Conservation (phyloP, 352 stramenopile genomes). For the Pythium grandisporangium region DNA sequence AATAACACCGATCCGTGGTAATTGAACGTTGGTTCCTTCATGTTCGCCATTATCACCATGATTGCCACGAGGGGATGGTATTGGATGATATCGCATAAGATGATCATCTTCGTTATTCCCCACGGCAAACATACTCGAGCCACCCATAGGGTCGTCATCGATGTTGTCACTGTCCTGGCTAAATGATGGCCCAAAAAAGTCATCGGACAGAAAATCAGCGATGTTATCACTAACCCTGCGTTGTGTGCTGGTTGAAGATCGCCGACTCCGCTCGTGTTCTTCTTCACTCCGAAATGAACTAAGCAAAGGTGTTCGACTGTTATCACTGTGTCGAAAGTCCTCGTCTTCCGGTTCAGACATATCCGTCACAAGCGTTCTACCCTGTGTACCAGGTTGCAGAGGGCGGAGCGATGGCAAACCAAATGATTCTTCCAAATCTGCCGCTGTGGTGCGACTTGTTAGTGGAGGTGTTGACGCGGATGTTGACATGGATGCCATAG, state of each 20-base stretch:
- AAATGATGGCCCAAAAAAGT: slow-evolving; percentile 65
- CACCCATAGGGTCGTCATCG: slow-evolving; percentile 5
- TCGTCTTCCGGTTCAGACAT: slow-evolving; percentile 16
- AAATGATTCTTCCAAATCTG: slow-evolving; percentile 33
- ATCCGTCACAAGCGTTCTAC: slow-evolving; percentile 20
- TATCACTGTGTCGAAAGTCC: slow-evolving; percentile 15
- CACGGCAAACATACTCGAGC: not conserved
- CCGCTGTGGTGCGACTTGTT: too few species aligned
- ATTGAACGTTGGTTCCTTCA: slow-evolving; percentile 3
- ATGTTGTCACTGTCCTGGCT: slow-evolving; percentile 15
- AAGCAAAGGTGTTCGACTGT: slow-evolving; percentile 51
- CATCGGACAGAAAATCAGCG: slow-evolving; percentile 41
- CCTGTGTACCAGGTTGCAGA: slow-evolving; percentile 11
- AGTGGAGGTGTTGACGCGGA: not conserved
- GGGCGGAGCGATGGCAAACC: slow-evolving; percentile 20
- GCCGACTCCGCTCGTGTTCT: too few species aligned
- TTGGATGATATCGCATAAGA: not conserved
- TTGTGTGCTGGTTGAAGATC: slow-evolving; percentile 4
- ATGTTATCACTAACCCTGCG: slow-evolving; percentile 1
- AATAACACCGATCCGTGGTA: slow-evolving; percentile 28
- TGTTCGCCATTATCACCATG: slow-evolving; percentile 18
- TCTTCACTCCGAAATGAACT: too few species aligned
- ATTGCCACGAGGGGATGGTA: slow-evolving; percentile 1
- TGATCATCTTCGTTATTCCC: slow-evolving; percentile 1
- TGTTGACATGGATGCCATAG: not conserved